Evolutionary conservation across 1,284 basidiomycete genomes (phyloP).

Genomic region (Trichosporon faecale): DNA sequence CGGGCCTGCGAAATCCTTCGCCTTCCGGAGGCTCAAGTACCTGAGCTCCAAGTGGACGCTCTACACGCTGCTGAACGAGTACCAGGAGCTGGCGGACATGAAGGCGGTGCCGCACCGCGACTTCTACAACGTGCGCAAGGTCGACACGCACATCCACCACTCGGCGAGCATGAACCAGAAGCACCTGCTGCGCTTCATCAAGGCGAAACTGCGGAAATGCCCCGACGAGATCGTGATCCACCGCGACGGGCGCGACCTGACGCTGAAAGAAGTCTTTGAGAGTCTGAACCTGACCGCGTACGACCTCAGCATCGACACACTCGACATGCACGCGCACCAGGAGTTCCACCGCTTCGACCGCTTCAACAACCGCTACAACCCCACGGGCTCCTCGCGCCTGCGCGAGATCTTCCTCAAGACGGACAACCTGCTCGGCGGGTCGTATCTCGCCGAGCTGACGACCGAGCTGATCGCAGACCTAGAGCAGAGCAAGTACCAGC

Average conservation of each 20-base stretch:
- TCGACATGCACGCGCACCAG: constrained; percentile 99
- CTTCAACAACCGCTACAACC: constrained; percentile 64
- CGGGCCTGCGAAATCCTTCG: constrained; percentile 94
- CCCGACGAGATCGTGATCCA: constrained; percentile 86
- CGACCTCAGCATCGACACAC: constrained; percentile 96
- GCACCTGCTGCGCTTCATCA: constrained; percentile 98
- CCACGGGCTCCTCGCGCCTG: constrained; percentile 78
- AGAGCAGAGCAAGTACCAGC: constrained; percentile 98
- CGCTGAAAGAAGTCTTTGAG: constrained; percentile 89
- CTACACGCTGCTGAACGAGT: constrained; percentile 89
- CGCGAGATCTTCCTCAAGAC: constrained; percentile 99
- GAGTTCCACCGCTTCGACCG: constrained; percentile 96
- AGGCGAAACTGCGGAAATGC: constrained; percentile 69
- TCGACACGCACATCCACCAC: constrained; percentile 98
- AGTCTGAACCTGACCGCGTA: constrained; percentile 94
- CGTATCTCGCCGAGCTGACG: constrained; percentile 84
- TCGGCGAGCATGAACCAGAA: constrained; percentile 99
- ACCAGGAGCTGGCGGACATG: constrained; percentile 93
- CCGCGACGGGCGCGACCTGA: constrained; percentile 85
- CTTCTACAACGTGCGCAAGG: constrained; percentile 97
- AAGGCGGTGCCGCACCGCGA: constrained; percentile 73
- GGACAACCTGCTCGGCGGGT: constrained; percentile 87
- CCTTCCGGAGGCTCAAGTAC: constrained; percentile 88
- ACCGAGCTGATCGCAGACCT: constrained; percentile 93
- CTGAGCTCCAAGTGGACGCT: constrained; percentile 94